Percentiles rank a stretch among this genome's conserved stretches.
Evolutionary conservation across 2,329 filamentous ascomycete genomes (phyloP).

Genomic region (Neofusicoccum parvum): DNA sequence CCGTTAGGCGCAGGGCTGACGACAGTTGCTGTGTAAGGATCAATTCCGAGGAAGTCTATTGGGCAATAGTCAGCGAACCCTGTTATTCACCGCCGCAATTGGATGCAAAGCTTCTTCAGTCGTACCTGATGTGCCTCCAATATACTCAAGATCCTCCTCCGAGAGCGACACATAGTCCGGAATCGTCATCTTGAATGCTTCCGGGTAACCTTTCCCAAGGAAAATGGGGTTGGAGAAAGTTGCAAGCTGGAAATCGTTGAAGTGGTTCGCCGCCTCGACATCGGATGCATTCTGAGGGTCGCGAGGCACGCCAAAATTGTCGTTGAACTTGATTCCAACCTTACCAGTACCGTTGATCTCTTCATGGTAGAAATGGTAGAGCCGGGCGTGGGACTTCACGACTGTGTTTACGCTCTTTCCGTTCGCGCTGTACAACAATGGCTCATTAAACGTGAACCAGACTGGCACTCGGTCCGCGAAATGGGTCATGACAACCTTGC

Average conservation of each 20-base stretch:
- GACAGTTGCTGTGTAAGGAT: slow-evolving; percentile 40
- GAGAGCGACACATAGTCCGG: slow-evolving; percentile 4
- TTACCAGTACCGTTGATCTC: slow-evolving; percentile 10
- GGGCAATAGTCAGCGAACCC: slow-evolving; percentile 40
- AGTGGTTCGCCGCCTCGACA: slow-evolving; percentile 9
- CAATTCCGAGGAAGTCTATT: slow-evolving; percentile 40
- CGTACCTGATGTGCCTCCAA: slow-evolving; percentile 13
- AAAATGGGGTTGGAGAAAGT: slow-evolving; percentile 46
- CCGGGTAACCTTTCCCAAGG: slow-evolving; percentile 48
- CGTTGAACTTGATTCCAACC: slow-evolving; percentile 21
- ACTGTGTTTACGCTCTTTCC: slow-evolving; percentile 12
- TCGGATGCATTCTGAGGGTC: slow-evolving; percentile 8
- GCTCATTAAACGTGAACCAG: slow-evolving; percentile 41
- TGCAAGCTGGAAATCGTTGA: slow-evolving; percentile 11
- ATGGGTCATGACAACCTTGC: slow-evolving; percentile 43
- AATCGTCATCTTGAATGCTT: slow-evolving; percentile 36
- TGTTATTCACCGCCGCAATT: no score
- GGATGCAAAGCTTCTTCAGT: slow-evolving; percentile 23
- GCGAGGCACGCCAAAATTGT: slow-evolving; percentile 8
- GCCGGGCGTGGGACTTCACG: background rate
- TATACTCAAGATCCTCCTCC: slow-evolving; percentile 6
- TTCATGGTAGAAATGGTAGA: slow-evolving; percentile 13
- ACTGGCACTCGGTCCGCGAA: slow-evolving; percentile 47
- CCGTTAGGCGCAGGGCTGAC: slow-evolving; percentile 37
- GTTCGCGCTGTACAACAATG: background rate